Base-by-base conservation (phyloP, 2,329 filamentous ascomycete species). In the Colletotrichum australisinense region DNA sequence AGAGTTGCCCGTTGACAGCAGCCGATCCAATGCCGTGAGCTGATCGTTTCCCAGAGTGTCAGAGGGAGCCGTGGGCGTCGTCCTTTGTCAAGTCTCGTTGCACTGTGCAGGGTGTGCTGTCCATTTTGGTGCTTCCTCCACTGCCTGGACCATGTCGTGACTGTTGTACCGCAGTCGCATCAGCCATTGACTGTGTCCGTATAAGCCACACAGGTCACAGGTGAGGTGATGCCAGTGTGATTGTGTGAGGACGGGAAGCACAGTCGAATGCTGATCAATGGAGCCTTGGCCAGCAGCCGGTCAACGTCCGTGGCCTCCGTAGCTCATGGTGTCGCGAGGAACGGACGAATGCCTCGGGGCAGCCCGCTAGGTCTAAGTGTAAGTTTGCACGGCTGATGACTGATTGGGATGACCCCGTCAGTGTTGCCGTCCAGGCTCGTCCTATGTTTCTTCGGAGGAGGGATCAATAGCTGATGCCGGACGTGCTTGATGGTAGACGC, bases 1-100 rank as follows among this genome's bases (percentile, higher is more conserved):
- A 73, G 67, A 73, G 71, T 73, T 73, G 60, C 46, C 67, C 60
- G 56, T 69, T 71, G 62, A 70, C 67, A 71, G 42, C 19, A 49
- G 71, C 67, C 62, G 71, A 65, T 62, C 46, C 67, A 62, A n/a
- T 63, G 62, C 62, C 70, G 60, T 64, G 46, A 66, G 67, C 71
- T 73, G 71, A 71, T 73, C 53, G 46, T 69, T 60, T 58, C 69
- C 64, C 65, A 53, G 28, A 38, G 24, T 57, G 64, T 58, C 58
- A 53, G 28, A 38, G 24, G 11, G 32, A 35, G 35, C 57, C 22
- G 52, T 59, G 58, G 58, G 69, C 38, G 58, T 49, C 56, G 14
- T 63, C 30, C n/a, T 24, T 30, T 59, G 58, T 64, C 53, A 53
- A 60, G 22, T 67, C 26, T 49, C 30, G 49, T 58, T 69, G 49